A percentile compares a stretch with the other conserved stretches of the same genome.
Evolutionary conservation across 495 filamentous ascomycete species (phyloP).

Genomic region (Lindgomyces ingoldianus): DNA sequence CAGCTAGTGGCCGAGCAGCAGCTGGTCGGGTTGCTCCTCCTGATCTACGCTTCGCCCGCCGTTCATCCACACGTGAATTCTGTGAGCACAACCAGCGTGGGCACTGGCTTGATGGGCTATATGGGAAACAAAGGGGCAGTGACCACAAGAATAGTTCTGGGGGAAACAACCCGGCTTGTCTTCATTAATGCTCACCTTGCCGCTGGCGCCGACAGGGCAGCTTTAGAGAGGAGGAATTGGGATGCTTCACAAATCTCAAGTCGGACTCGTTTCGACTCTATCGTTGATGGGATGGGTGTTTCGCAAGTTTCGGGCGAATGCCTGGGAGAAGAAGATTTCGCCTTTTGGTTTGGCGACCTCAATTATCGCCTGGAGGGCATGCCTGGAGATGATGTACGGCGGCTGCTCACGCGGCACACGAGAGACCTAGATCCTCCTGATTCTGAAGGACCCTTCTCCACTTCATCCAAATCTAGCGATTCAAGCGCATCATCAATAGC

Average conservation of each 20-base stretch:
- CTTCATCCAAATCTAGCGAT: background rate
- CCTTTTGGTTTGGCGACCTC: slow-evolving; percentile 95
- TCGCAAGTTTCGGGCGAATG: slow-evolving; percentile 57
- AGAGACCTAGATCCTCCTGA: slow-evolving; percentile 62
- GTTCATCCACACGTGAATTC: slow-evolving; percentile 70
- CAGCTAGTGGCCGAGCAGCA: slow-evolving; percentile 75
- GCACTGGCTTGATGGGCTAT: slow-evolving; percentile 86
- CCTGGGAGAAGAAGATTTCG: slow-evolving; percentile 89
- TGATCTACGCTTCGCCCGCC: slow-evolving; percentile 79
- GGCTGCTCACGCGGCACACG: slow-evolving; percentile 79
- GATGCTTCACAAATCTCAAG: slow-evolving; percentile 76
- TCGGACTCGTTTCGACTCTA: slow-evolving; percentile 72
- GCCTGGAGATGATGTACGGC: slow-evolving; percentile 85
- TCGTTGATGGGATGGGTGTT: slow-evolving; percentile 58
- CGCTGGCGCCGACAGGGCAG: slow-evolving; percentile 75
- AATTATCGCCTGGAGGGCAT: slow-evolving; percentile 92
- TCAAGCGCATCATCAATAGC: background rate
- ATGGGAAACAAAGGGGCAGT: slow-evolving; percentile 96
- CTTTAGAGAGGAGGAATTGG: slow-evolving; percentile 84
- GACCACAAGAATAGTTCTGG: slow-evolving; percentile 76
- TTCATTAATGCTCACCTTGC: slow-evolving; percentile 91
- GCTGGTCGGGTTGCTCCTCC: slow-evolving; percentile 78
- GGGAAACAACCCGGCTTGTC: slow-evolving; percentile 83
- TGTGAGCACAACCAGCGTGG: slow-evolving; percentile 74
- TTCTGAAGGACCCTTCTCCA: background rate